Percentiles rank a stretch among this genome's conserved stretches.
phyloP scores from a whole-genome alignment of 371 early-diverging fungal genomes.

The Mucor mucedo region DNA sequence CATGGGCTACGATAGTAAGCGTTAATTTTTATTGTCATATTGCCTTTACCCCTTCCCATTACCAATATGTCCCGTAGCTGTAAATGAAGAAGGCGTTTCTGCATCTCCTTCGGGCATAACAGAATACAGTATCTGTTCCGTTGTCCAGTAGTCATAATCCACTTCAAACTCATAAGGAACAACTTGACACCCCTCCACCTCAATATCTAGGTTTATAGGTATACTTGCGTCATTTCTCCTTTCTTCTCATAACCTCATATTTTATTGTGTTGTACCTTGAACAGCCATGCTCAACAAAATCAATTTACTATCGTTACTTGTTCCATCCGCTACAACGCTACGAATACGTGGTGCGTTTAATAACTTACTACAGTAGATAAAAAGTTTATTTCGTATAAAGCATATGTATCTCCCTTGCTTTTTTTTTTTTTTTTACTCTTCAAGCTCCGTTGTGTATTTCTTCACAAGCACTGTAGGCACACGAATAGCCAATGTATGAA shows the following conservation, averaged over 20 bases:
- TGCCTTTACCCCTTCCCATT: neutral
- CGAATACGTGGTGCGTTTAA: constrained; percentile 71
- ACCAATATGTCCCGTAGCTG: constrained; percentile 96
- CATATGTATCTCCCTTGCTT: neutral
- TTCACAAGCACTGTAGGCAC: constrained; percentile 65
- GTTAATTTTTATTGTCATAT: neutral
- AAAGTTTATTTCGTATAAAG: neutral
- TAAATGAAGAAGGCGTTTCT: constrained; percentile 89
- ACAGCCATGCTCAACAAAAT: constrained; percentile 62
- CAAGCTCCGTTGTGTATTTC: constrained; percentile 51
- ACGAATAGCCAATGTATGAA: constrained; percentile 64
- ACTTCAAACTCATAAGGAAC: constrained; percentile 59
- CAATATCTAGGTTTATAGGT: constrained; percentile 29
- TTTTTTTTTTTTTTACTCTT: constrained; percentile 37
- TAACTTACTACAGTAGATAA: constrained; percentile 31
- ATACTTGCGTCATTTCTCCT: no score
- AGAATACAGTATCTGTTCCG: constrained; percentile 89
- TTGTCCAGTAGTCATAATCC: constrained; percentile 79
- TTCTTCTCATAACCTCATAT: no score
- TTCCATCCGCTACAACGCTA: constrained; percentile 67
- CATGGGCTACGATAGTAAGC: constrained; percentile 69
- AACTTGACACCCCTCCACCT: constrained; percentile 51
- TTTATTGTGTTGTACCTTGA: constrained; percentile 11
- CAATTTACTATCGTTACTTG: constrained; percentile 59
- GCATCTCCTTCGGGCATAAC: constrained; percentile 81